Conservation (phyloP, 441 rosid species). For the Jatropha podagrica region DNA sequence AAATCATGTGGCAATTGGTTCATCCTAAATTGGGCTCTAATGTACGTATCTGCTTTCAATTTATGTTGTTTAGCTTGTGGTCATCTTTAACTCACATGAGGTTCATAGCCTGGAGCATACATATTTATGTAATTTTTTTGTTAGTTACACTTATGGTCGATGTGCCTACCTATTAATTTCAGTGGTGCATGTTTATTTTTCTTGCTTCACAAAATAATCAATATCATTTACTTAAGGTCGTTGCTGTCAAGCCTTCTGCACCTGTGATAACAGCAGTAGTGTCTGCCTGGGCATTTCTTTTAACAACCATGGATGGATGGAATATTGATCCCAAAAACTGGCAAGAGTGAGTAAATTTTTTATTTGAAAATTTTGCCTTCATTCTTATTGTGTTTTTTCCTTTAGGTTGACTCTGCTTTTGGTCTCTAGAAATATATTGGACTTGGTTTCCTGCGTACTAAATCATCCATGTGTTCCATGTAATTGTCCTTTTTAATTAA, state of each 20-base stretch:
- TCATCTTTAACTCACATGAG: not conserved
- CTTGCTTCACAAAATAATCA: conserved; percentile 5
- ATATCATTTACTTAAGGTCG: conserved; percentile 49
- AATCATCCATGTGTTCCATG: not conserved
- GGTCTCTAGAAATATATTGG: not conserved
- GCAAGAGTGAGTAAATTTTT: conserved; percentile 63
- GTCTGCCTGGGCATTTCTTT: conserved; percentile 92
- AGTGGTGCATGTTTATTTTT: not conserved
- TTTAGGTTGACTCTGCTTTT: not conserved
- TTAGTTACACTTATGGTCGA: not conserved
- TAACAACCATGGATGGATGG: conserved; percentile 63
- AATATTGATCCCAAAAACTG: conserved; percentile 63
- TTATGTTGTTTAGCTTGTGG: not conserved
- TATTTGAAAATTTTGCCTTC: not conserved
- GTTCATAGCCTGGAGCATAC: not conserved
- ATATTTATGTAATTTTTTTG: not conserved
- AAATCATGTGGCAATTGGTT: conserved; percentile 88
- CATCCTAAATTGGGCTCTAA: conserved; percentile 86
- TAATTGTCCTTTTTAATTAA: not conserved
- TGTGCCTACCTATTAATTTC: not conserved
- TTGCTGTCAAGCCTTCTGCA: conserved; percentile 57
- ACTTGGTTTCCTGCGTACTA: not conserved
- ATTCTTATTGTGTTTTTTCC: not conserved
- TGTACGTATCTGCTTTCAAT: conserved; percentile 40
- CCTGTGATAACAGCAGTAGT: conserved; percentile 66